Percentiles rank a stretch among this genome's conserved stretches.
phyloP scores from a whole-genome alignment of 1,284 basidiomycete genomes.

The Coniferiporia weirii region DNA sequence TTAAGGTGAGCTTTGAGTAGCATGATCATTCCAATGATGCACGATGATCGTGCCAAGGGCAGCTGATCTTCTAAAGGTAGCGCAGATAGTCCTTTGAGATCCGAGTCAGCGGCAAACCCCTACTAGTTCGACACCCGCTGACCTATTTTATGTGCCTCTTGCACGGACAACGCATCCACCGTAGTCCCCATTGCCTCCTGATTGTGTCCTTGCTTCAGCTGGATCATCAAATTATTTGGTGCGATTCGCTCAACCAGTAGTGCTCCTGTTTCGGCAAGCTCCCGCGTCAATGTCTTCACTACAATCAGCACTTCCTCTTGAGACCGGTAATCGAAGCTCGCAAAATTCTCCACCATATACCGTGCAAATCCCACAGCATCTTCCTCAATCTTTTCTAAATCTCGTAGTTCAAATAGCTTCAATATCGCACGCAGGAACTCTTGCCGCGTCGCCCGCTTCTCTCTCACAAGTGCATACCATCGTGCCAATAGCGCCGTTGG shows the following conservation, averaged over 20 bases:
- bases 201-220: conserved; percentile 31
- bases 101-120: not conserved
- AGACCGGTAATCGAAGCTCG: conserved; percentile 89
- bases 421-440: conserved; percentile 85
- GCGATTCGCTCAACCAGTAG: conserved; percentile 69
- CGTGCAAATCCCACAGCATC: conserved; percentile 79
- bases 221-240: conserved; percentile 61
- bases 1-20: conserved; percentile 83
- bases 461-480: conserved; percentile 89
- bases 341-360: conserved; percentile 93
- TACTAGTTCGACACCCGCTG: not conserved
- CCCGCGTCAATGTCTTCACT: conserved; percentile 73
- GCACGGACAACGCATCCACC: not conserved
- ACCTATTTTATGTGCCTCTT: conserved; percentile 1
- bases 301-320: conserved; percentile 89
- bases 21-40: conserved; percentile 77
- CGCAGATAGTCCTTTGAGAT: conserved; percentile 9
- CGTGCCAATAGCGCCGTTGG: conserved; percentile 74
- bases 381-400: conserved; percentile 39
- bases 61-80: conserved; percentile 31
- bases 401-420: conserved; percentile 73
- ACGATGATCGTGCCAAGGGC: conserved; percentile 54
- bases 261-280: conserved; percentile 82
- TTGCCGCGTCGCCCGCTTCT: conserved; percentile 79
- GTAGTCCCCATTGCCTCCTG: conserved; percentile 7